These are phyloP conservation scores for Colletotrichum brevisporum DNA, from an alignment of 2,329 filamentous ascomycete genomes.

Conservation along the genomic window DNA sequence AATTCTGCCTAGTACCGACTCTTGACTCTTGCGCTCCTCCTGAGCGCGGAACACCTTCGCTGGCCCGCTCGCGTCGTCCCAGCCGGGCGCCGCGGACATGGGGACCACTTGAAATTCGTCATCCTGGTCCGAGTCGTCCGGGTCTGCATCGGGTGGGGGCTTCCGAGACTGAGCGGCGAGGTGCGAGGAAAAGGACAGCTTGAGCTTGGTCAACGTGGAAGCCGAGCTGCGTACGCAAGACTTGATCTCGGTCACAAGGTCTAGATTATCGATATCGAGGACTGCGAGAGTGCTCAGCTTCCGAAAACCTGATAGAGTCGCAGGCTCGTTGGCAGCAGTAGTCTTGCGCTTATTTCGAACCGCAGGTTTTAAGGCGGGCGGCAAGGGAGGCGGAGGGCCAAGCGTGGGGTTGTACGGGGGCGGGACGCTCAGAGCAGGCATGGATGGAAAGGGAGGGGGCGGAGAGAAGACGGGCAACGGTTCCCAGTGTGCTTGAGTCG, in stretches of 20 bases:
- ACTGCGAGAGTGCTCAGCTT: conserved; percentile 67
- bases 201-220: conserved; percentile 67
- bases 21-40: conserved; percentile 69
- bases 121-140: conserved; percentile 67
- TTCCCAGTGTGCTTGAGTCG: conserved; percentile 40
- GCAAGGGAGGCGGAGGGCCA: conserved; percentile 47
- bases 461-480: conserved; percentile 41
- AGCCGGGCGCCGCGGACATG: conserved; percentile 41
- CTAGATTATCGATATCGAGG: conserved; percentile 72
- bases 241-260: conserved; percentile 69
- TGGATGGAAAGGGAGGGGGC: conserved; percentile 36
- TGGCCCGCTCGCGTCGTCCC: conserved; percentile 52
- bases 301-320: conserved; percentile 71
- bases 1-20: conserved; percentile 65
- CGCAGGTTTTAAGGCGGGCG: conserved; percentile 52
- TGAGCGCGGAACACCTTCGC: conserved; percentile 63
- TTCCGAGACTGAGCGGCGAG: conserved; percentile 62
- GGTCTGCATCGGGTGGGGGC: conserved; percentile 54
- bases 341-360: conserved; percentile 55
- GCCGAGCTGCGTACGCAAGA: conserved; percentile 68
- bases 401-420: conserved; percentile 40
- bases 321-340: conserved; percentile 55
- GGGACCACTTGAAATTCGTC: conserved; percentile 67
- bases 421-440: conserved; percentile 26
- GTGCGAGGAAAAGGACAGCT: conserved; percentile 70